Percentiles rank a stretch among this genome's conserved stretches.
These are phyloP conservation scores for Paulownia fortunei DNA, from an alignment of 257 asterid genomes.

Conservation along the genomic window DNA sequence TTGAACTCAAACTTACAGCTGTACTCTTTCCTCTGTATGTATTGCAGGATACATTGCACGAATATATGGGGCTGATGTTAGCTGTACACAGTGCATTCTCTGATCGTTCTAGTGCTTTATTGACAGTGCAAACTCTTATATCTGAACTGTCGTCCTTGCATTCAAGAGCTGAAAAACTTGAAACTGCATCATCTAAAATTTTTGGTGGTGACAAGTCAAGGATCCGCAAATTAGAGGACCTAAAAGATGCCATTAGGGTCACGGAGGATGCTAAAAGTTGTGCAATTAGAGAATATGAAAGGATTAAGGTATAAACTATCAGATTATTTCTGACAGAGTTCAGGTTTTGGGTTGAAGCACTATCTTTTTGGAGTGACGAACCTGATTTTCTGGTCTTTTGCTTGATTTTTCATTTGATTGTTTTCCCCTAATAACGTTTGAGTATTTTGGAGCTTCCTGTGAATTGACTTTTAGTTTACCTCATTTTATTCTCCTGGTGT, in stretches of 20 bases:
- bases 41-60: conserved; percentile 84
- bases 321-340: conserved; percentile 3
- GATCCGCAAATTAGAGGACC: conserved; percentile 69
- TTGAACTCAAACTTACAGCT: background rate
- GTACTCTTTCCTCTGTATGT: conserved; percentile 24
- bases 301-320: conserved; percentile 75
- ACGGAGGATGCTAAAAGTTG: conserved; percentile 87
- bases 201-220: conserved; percentile 90
- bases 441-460: conserved; percentile 6
- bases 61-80: conserved; percentile 88
- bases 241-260: conserved; percentile 78
- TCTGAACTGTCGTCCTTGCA: conserved; percentile 88
- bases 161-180: conserved; percentile 80
- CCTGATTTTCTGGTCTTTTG: conserved; percentile 16
- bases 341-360: conserved; percentile 12
- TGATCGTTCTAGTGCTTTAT: conserved; percentile 93
- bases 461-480: background rate
- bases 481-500: background rate
- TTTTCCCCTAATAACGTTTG: background rate
- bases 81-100: conserved; percentile 81
- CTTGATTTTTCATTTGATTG: conserved; percentile 25
- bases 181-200: conserved; percentile 70
- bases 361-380: background rate
- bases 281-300: conserved; percentile 84
- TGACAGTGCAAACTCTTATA: conserved; percentile 91